A percentile compares a stretch with the other conserved stretches of the same genome.
phyloP scores from a whole-genome alignment of 768 basidiomycete species.

The Crucibulum laeve region DNA sequence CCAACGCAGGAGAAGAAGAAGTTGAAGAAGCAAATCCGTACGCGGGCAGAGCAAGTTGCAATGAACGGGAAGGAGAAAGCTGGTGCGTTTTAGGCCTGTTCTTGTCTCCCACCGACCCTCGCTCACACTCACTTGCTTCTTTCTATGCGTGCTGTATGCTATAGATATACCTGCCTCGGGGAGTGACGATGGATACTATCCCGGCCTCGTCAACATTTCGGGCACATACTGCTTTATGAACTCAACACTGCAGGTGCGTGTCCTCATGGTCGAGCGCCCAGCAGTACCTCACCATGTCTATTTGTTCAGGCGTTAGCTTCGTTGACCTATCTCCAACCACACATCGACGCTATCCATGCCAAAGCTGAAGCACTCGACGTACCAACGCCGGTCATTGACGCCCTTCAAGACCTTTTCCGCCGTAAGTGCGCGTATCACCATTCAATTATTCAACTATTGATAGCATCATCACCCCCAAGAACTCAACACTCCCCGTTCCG shows the following conservation, averaged over 20 bases:
- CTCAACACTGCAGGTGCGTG: constrained; percentile 80
- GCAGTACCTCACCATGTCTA: no score
- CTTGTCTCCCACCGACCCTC: background rate
- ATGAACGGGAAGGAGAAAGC: constrained; percentile 30
- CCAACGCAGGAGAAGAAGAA: constrained; percentile 31
- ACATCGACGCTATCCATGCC: constrained; percentile 70
- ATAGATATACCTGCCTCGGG: background rate
- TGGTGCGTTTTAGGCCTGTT: constrained; percentile 7
- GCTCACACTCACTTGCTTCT: background rate
- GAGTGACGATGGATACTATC: constrained; percentile 57
- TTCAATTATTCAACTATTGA: constrained; percentile 1
- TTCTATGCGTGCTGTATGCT: background rate
- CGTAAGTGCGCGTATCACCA: constrained; percentile 35
- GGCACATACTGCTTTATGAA: constrained; percentile 99
- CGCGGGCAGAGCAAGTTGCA: constrained; percentile 54
- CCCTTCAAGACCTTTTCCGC: constrained; percentile 65
- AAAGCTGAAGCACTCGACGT: constrained; percentile 79
- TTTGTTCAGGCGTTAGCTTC: constrained; percentile 94
- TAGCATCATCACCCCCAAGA: constrained; percentile 29
- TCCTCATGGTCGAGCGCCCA: no score
- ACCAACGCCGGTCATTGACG: constrained; percentile 82
- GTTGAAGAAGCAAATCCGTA: constrained; percentile 45
- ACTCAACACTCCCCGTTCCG: constrained; percentile 57
- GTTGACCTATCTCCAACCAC: constrained; percentile 72
- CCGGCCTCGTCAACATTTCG: constrained; percentile 92